Evolutionary conservation across 768 basidiomycete genomes (phyloP).

Genomic region (Pulveroboletus sp.): DNA sequence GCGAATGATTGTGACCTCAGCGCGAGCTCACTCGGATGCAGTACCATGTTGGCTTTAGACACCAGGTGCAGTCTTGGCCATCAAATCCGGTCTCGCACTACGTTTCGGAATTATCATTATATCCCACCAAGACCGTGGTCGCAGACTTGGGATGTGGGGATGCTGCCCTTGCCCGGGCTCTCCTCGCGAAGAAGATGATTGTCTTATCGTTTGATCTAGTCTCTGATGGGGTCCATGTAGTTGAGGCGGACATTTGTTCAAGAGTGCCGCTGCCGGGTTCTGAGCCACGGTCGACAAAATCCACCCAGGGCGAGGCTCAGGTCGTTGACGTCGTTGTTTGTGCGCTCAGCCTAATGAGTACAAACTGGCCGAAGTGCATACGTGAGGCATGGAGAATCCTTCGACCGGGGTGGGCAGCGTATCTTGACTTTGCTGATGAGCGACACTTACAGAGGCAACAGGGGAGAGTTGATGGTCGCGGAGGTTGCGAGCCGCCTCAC

Average conservation of each 20-base stretch:
- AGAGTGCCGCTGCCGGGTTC: constrained; percentile 83
- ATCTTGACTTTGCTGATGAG: background rate
- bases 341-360: constrained; percentile 94
- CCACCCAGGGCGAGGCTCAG: constrained; percentile 55
- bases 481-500: constrained; percentile 86
- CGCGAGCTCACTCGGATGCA: constrained; percentile 31
- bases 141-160: constrained; percentile 96
- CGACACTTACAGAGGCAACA: constrained; percentile 25
- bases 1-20: constrained; percentile 5
- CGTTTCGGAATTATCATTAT: constrained; percentile 56
- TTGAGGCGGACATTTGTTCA: constrained; percentile 86
- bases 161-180: constrained; percentile 73
- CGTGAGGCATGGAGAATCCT: constrained; percentile 88
- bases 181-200: constrained; percentile 62
- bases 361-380: constrained; percentile 91
- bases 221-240: constrained; percentile 67
- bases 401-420: constrained; percentile 60
- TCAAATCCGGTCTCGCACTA: constrained; percentile 89
- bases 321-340: constrained; percentile 90
- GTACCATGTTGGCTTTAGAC: constrained; percentile 92
- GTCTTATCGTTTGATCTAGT: constrained; percentile 81
- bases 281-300: constrained; percentile 38
- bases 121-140: constrained; percentile 66
- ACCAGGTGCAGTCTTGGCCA: constrained; percentile 91
- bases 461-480: constrained; percentile 81